Percentiles rank a stretch among this genome's conserved stretches.
These are phyloP conservation scores for Podospora bellae-mahoneyi DNA, from an alignment of 495 filamentous ascomycete genomes.

Conservation along the genomic window DNA sequence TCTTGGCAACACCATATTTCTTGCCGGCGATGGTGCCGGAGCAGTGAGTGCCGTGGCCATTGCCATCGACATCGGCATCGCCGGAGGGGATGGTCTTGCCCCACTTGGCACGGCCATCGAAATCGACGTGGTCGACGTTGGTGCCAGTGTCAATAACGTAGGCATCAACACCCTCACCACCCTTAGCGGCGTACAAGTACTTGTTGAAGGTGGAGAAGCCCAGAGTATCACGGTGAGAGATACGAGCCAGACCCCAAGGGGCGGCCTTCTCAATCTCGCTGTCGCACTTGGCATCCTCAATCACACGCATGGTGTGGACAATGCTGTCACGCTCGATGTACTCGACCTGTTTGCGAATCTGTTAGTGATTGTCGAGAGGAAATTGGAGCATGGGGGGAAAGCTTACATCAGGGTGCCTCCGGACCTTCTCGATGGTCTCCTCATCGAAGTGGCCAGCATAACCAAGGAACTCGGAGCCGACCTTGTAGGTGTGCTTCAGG, in stretches of 20 bases:
- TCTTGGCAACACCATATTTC: slow-evolving; percentile 99
- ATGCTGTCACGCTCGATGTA: slow-evolving; percentile 93
- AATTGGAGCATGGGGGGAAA: slow-evolving; percentile 22
- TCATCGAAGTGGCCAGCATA: slow-evolving; percentile 98
- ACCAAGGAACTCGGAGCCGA: slow-evolving; percentile 76
- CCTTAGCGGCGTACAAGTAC: slow-evolving; percentile 86
- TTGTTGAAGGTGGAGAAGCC: slow-evolving; percentile 94
- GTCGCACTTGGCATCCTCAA: slow-evolving; percentile 34
- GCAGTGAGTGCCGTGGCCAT: slow-evolving; percentile 99
- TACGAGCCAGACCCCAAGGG: slow-evolving; percentile 96
- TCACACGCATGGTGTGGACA: slow-evolving; percentile 67
- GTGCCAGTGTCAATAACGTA: slow-evolving; percentile 99
- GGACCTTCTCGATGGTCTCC: slow-evolving; percentile 84
- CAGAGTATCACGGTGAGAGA: slow-evolving; percentile 87
- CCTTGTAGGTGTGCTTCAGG: slow-evolving; percentile 92
- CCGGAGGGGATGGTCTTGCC: slow-evolving; percentile 87
- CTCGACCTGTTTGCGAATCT: slow-evolving; percentile 64
- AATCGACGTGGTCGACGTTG: slow-evolving; percentile 91
- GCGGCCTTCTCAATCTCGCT: slow-evolving; percentile 77
- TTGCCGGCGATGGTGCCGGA: slow-evolving; percentile 96
- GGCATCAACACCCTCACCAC: slow-evolving; percentile 96
- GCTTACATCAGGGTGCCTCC: slow-evolving; percentile 94
- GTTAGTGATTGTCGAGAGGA: slow-evolving; percentile 19
- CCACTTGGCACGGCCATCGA: slow-evolving; percentile 92
- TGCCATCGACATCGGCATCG: slow-evolving; percentile 89